Conservation (phyloP, 176 grass and related monocot species). For the Urochloa ruziziensis region DNA sequence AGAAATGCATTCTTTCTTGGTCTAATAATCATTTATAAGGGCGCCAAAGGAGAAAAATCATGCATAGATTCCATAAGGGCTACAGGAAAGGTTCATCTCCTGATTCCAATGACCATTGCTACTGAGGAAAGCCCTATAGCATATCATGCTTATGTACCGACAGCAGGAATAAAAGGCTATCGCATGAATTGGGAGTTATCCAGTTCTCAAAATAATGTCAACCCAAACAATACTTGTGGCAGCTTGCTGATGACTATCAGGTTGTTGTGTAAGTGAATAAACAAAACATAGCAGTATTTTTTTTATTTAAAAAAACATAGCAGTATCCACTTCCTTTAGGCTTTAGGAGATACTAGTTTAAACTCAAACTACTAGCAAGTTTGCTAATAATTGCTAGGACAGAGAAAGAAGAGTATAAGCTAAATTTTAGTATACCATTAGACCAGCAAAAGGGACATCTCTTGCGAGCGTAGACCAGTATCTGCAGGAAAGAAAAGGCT, state of each 20-base stretch:
- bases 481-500: conserved; percentile 45
- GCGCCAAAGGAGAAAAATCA: not conserved
- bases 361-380: not conserved
- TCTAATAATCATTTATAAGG: not conserved
- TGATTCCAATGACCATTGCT: not conserved
- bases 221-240: not conserved
- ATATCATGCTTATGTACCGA: not conserved
- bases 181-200: not conserved
- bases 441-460: conserved; percentile 96
- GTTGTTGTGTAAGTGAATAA: not conserved
- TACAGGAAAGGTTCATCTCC: not conserved
- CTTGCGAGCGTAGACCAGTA: conserved; percentile 98
- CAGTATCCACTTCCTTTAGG: conserved; percentile 3
- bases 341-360: not conserved
- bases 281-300: not conserved
- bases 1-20: not conserved
- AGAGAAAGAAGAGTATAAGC: conserved; percentile 15
- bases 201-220: not conserved
- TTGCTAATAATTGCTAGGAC: conserved; percentile 25
- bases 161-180: not conserved
- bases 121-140: not conserved
- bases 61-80: not conserved
- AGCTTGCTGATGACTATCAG: not conserved
- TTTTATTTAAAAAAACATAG: too few relatives aligned
- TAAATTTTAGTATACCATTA: conserved; percentile 64